These are phyloP conservation scores for Tetrahymena malaccensis DNA, from an alignment of 73 alveolate genomes.

Conservation along the genomic window DNA sequence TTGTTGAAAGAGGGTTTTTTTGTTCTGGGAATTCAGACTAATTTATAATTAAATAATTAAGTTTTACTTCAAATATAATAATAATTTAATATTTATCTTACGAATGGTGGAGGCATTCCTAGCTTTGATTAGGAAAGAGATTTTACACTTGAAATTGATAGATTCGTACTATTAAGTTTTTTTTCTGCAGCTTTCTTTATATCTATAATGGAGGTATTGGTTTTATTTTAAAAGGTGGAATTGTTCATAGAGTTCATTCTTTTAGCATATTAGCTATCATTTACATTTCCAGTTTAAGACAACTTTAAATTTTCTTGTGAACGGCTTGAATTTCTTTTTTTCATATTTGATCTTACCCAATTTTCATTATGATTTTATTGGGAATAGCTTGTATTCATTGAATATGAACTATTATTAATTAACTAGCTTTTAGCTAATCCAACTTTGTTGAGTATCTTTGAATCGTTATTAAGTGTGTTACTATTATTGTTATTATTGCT, in stretches of 20 bases:
- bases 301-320: background rate
- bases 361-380: background rate
- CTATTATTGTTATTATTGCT: background rate
- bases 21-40: background rate
- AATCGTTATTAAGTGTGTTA: background rate
- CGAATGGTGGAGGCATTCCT: background rate
- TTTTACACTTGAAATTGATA: background rate
- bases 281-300: background rate
- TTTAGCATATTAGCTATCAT: background rate
- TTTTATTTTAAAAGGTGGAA: background rate
- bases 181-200: background rate
- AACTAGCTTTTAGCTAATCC: background rate
- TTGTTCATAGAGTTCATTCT: background rate
- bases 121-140: background rate
- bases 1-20: background rate
- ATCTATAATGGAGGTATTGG: background rate
- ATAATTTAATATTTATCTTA: background rate
- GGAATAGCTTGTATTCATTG: background rate
- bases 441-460: background rate
- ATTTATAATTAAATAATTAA: background rate
- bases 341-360: background rate
- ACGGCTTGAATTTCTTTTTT: background rate
- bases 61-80: background rate
- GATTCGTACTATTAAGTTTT: background rate
- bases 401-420: background rate